phyloP scores from a whole-genome alignment of 768 basidiomycete species.

The Sistotremastrum niveocremeum region DNA sequence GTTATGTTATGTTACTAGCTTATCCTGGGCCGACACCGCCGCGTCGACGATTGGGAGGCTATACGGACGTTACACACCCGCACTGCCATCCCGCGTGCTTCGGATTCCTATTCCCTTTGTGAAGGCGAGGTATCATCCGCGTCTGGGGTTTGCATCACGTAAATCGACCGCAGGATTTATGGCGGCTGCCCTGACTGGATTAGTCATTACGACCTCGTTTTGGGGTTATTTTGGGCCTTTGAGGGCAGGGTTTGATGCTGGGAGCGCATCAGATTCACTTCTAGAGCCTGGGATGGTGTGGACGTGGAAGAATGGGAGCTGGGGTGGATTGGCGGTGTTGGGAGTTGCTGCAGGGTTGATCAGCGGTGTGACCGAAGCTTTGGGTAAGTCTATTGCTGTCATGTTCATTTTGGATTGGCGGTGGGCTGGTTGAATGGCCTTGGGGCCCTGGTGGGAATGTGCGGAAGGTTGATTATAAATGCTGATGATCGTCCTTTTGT shows the following conservation, averaged over 20 bases:
- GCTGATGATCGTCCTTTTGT: conserved; percentile 2
- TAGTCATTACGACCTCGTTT: conserved; percentile 51
- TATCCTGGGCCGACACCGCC: conserved; percentile 93
- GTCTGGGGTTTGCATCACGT: conserved; percentile 62
- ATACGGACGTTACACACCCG: conserved; percentile 56
- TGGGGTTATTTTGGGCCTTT: conserved; percentile 51
- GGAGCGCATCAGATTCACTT: conserved; percentile 5
- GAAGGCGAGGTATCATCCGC: background rate
- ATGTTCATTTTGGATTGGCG: background rate
- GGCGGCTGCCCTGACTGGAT: conserved; percentile 64
- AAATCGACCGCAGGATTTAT: conserved; percentile 80
- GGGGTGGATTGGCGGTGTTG: conserved; percentile 39
- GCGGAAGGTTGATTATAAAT: background rate
- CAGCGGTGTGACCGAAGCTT: conserved; percentile 76
- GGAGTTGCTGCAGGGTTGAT: conserved; percentile 60
- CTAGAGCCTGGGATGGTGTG: conserved; percentile 14
- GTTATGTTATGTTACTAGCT: conserved; percentile 27
- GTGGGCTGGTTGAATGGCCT: background rate
- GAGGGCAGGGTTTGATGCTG: conserved; percentile 14
- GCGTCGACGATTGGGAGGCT: conserved; percentile 88
- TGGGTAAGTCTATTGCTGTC: conserved; percentile 41
- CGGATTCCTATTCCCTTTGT: conserved; percentile 17
- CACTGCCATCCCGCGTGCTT: conserved; percentile 31
- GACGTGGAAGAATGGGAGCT: conserved; percentile 23
- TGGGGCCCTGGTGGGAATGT: background rate